Evolutionary conservation across 2,329 filamentous ascomycete species (phyloP).

Genomic region (Paecilomyces variotii): DNA sequence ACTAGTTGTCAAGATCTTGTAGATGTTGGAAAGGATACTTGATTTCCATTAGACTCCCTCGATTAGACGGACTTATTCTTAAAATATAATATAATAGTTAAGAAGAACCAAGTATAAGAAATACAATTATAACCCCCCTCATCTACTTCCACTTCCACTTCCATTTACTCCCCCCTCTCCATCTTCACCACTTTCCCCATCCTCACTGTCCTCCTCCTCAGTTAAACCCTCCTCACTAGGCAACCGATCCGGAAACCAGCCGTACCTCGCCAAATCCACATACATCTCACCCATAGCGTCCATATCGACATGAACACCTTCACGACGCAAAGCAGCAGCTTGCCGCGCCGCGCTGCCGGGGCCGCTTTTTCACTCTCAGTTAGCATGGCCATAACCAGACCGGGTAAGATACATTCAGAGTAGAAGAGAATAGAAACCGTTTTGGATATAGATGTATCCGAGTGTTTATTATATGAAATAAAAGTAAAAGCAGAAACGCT

Average conservation of each 20-base stretch:
- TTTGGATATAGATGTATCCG: too few relatives aligned
- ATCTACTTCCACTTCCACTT: not conserved
- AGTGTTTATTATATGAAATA: not conserved
- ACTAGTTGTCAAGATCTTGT: too few relatives aligned
- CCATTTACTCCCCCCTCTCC: not conserved
- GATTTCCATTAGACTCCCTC: too few relatives aligned
- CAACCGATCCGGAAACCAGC: conserved; percentile 44
- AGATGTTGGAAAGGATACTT: too few relatives aligned
- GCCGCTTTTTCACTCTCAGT: conserved; percentile 19
- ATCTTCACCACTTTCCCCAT: not conserved
- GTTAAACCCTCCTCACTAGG: conserved; percentile 36
- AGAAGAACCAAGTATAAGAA: too few relatives aligned
- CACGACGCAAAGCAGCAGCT: conserved; percentile 30
- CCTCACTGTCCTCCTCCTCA: conserved; percentile 6
- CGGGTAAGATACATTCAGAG: too few relatives aligned
- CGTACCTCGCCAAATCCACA: conserved; percentile 34
- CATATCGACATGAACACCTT: conserved; percentile 34
- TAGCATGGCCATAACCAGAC: too few relatives aligned
- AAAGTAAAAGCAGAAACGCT: conserved; percentile 11
- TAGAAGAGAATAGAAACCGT: too few relatives aligned
- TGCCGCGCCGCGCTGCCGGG: conserved; percentile 37
- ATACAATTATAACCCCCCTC: too few relatives aligned
- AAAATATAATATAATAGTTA: too few relatives aligned
- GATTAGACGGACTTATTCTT: too few relatives aligned
- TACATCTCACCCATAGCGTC: conserved; percentile 38